Evolutionary conservation across 73 alveolate species (phyloP).

Genomic region (Symbiodinium pilosum): DNA sequence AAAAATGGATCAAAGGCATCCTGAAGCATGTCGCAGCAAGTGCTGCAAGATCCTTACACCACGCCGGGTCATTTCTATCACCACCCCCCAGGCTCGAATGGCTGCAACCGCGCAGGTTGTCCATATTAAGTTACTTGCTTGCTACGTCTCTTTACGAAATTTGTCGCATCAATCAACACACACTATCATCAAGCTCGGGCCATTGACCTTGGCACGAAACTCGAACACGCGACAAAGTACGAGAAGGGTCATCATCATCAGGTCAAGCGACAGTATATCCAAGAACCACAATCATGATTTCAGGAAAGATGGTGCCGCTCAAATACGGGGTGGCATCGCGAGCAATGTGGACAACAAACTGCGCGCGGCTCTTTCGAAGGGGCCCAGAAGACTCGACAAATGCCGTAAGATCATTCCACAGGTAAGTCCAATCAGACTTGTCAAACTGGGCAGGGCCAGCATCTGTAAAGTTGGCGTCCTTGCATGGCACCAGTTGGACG

Average conservation of each 20-base stretch:
- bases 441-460: neutral
- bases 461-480: conserved; percentile 6
- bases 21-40: too few species aligned
- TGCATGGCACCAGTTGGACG: conserved; percentile 24
- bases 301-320: conserved; percentile 59
- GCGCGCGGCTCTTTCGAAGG: conserved; percentile 26
- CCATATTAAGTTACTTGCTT: too few species aligned
- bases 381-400: conserved; percentile 23
- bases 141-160: too few species aligned
- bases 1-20: too few species aligned
- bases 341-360: conserved; percentile 21
- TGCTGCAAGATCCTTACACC: too few species aligned
- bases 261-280: conserved; percentile 6
- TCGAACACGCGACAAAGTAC: neutral
- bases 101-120: too few species aligned
- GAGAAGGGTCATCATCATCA: neutral
- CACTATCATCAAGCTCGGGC: too few species aligned
- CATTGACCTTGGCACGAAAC: too few species aligned
- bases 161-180: too few species aligned
- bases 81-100: too few species aligned
- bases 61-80: too few species aligned
- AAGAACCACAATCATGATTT: conserved; percentile 57
- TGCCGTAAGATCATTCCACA: neutral
- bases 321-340: conserved; percentile 36
- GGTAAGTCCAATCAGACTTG: conserved; percentile 50